Base-by-base conservation (phyloP, 768 basidiomycete genomes). In the Panaeolus cyanescens region DNA sequence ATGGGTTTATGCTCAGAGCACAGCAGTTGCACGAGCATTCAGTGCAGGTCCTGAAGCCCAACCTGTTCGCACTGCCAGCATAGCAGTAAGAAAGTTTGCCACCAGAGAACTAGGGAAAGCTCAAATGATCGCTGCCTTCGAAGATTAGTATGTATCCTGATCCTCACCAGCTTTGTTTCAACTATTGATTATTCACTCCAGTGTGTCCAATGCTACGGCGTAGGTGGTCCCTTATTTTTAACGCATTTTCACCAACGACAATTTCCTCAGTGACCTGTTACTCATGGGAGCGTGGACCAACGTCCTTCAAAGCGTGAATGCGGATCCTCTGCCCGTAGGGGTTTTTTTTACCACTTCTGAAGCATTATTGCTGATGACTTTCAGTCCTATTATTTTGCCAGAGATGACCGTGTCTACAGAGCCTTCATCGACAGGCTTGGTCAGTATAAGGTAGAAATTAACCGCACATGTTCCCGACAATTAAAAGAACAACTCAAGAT, bases 331-430 rank as follows among this genome's bases (percentile, higher is more conserved):
- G 71, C 93, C 94, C 5, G 94, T 94, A 68, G 63, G 86, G 45
- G 30, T 50, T 30, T 50, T 28, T 15, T 3, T 28, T 3, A 1
- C n/a, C 22, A 8, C 8, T 13, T 34, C 33, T 34, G 15, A 19
- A 56, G 3, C 30, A 57, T 20, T 30, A 28, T 12, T n/a, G n/a
- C n/a, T n/a, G n/a, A n/a, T n/a, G n/a, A n/a, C n/a, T 61, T 40
- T 31, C 56, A 93, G 92, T 83, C 87, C n/a, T 95, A 91, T 64
- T 94, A 90, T 68, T 99, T 99, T 69, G 96, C 96, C 42, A 85
- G 96, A 20, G 96, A 99, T 73, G 90, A 94, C 63, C 86, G 96
- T 33, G 87, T 92, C 13, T 91, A 90, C 73, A 88, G 82, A 64
- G 84, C 87, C 2, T 91, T 94, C 60, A 75, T 77, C 5, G 83